Conservation (phyloP, 2,329 filamentous ascomycete genomes). For the Paecilomyces formosus region DNA sequence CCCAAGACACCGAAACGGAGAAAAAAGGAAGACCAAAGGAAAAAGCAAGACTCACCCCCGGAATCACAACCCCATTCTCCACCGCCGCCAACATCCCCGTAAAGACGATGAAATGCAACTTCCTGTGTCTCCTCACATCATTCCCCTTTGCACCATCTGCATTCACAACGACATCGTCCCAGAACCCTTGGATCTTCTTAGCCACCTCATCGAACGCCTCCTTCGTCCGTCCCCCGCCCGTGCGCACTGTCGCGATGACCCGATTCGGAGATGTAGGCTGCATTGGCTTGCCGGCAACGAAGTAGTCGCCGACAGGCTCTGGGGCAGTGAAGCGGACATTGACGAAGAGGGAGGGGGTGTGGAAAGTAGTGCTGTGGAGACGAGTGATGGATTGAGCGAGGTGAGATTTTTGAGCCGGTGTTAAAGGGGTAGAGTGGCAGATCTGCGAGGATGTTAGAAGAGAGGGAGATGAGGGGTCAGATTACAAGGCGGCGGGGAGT, state of each 20-base stretch:
- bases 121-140: constrained; percentile 4
- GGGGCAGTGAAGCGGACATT: constrained; percentile 10
- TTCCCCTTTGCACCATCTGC: constrained; percentile 1
- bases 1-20: too few relatives aligned
- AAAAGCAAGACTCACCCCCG: constrained; percentile 8
- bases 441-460: background rate
- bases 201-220: constrained; percentile 12
- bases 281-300: constrained; percentile 8
- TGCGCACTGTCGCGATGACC: constrained; percentile 4
- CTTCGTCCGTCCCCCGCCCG: constrained; percentile 8
- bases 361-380: constrained; percentile 11
- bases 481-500: background rate
- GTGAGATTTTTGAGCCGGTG: constrained; percentile 7
- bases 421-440: constrained; percentile 12
- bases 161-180: constrained; percentile 9
- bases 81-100: constrained; percentile 10
- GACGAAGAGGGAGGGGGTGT: constrained; percentile 13
- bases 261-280: constrained; percentile 6
- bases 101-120: constrained; percentile 10
- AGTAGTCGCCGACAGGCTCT: constrained; percentile 4
- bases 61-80: constrained; percentile 12
- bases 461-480: background rate
- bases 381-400: constrained; percentile 11
- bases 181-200: constrained; percentile 8
- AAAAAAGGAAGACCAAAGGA: background rate